Evolutionary conservation across 2,329 filamentous ascomycete genomes (phyloP).

Genomic region (Sarocladium kiliense): DNA sequence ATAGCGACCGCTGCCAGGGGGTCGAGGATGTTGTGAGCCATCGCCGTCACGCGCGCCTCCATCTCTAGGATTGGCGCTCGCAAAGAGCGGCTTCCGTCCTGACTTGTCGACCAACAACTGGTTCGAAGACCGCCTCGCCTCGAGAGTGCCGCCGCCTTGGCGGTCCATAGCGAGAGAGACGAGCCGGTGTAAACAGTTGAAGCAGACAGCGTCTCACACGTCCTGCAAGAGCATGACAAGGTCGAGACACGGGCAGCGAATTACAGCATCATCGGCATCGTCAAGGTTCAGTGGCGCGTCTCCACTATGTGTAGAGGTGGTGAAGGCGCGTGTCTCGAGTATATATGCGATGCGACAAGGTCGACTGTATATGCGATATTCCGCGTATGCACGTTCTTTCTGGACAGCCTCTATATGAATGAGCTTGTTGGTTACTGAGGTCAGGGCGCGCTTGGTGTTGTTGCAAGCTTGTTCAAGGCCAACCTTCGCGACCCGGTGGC

Average conservation of each 20-base stretch:
- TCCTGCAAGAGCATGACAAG: neutral
- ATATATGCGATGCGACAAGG: neutral
- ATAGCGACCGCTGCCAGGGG: neutral
- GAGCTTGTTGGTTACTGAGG: neutral
- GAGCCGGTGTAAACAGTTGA: neutral
- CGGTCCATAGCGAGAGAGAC: constrained; percentile 1
- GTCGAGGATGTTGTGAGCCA: neutral
- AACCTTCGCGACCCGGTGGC: constrained; percentile 1
- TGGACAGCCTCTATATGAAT: neutral
- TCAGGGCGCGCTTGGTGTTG: neutral
- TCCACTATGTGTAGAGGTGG: constrained; percentile 3
- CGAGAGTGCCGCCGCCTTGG: neutral
- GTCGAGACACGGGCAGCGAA: neutral
- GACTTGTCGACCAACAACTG: constrained; percentile 33
- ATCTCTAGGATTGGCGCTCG: constrained; percentile 17
- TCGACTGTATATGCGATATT: too few species aligned
- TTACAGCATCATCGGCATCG: constrained; percentile 8
- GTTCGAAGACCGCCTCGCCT: constrained; percentile 17
- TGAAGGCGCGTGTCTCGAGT: neutral
- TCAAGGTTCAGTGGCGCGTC: constrained; percentile 5
- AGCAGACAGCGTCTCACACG: constrained; percentile 4
- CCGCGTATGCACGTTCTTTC: too few species aligned
- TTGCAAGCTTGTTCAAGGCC: neutral
- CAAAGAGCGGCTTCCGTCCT: constrained; percentile 36
- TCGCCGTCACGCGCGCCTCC: constrained; percentile 12